Base-by-base conservation (phyloP, 768 basidiomycete species). In the Auricularia sp. region DNA sequence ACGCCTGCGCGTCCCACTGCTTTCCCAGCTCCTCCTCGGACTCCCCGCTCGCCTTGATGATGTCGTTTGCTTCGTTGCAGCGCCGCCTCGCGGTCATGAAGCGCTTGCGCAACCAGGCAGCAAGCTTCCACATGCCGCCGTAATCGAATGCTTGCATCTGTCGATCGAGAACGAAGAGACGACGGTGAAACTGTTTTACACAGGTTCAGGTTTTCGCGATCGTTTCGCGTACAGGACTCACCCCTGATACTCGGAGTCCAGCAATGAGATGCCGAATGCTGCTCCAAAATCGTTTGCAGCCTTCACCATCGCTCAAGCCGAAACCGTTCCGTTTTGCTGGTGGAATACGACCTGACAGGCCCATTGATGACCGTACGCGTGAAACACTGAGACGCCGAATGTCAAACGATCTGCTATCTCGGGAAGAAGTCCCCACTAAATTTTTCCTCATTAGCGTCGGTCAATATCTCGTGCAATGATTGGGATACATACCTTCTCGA, bases 381-480 rank as follows among this genome's bases (percentile, higher is more conserved):
- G 79, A 73, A 79, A 75, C 1, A 74, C 77, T 4, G 71, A 73
- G 0, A 75, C 76, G 0, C 71, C 73, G 54, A 77, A 77, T 0
- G 45, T 16, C 2, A 79, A 6, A 0, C 75, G 68, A 2, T 59
- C 39, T 0, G 56, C 44, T 34, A 76, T 64, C 35, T 65, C 62
- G 0, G 35, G 8, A 16, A 44, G 42, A 16, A 44, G 16, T 16
- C 8, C 42, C 8, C 16, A 16, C 42, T 44, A 44, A n/a, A n/a
- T n/a, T n/a, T n/a, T n/a, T n/a, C n/a, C n/a, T n/a, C n/a, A n/a
- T n/a, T n/a, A n/a, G n/a, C n/a, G n/a, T n/a, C n/a, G n/a, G n/a
- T n/a, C n/a, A n/a, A n/a, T n/a, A n/a, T n/a, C n/a, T n/a, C n/a
- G n/a, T 16, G 42, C 6, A 44, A n/a, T n/a, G n/a, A n/a, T n/a